Base-by-base conservation (phyloP, 306 rosid genomes). In the Lablab purpureus region DNA sequence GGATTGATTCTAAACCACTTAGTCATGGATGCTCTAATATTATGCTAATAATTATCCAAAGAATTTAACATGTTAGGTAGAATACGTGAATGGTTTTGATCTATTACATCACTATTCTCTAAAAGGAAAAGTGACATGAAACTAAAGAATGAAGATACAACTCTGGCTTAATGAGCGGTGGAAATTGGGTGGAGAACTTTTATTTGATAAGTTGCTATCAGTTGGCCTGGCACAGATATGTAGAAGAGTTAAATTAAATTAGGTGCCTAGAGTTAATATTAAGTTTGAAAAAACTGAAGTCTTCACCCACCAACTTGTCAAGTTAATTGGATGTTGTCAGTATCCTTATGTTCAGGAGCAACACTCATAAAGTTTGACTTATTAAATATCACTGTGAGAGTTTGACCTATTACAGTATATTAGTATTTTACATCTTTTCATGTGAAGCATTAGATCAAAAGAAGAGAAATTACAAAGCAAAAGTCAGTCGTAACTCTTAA, bases 291-390 rank as follows among this genome's bases (percentile, higher is more conserved):
- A 69, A 51, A 25, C 37, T 62, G 1, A 68, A 75, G 67, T 64
- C 64, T 71, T 28, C 73, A 71, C 69, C 75, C 70, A 77, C 82
- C 74, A 77, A 70, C 63, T 76, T 70, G 73, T 70, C 81, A 60
- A 67, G 9, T 76, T 76, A 63, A 76, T 40, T 60, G 32, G 45
- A 67, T 68, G 46, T 27, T 67, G 73, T 5, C 68, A 62, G 62
- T 43, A 54, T 80, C 52, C 51, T 41, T 73, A 52, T 72, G 17
- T 52, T 60, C 65, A 71, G 25, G 36, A 71, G 14, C 41, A 80
- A 37, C 70, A 36, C 54, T 63, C 71, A 47, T 14, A 49, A 59
- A 34, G 22, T 60, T 71, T 60, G 83, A 66, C 45, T 19, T 32
- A 76, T 66, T 66, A 30, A 28, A 64, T 64, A 65, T 34, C 47